phyloP scores from a whole-genome alignment of 2,329 filamentous ascomycete genomes.

The Cladosporium sp. region DNA sequence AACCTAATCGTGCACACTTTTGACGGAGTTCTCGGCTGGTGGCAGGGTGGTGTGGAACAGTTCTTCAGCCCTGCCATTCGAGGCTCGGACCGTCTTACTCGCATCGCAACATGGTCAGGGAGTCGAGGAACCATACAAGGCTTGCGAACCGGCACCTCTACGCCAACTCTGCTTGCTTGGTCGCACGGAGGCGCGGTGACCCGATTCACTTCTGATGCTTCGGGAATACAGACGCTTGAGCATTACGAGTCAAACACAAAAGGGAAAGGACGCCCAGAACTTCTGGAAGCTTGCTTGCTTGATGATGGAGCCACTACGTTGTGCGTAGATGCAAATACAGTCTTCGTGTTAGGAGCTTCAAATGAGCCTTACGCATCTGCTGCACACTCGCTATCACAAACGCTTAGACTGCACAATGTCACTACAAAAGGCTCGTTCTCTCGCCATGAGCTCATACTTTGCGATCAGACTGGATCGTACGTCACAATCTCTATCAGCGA shows the following conservation, averaged over 20 bases:
- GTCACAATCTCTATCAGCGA: not conserved
- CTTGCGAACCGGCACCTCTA: not conserved
- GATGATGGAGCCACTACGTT: not conserved
- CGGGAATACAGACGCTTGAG: not conserved
- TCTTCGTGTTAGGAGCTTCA: conserved; percentile 3
- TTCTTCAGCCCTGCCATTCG: conserved; percentile 68
- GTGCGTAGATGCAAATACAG: not conserved
- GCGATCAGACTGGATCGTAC: not conserved
- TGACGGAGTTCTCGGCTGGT: conserved; percentile 80
- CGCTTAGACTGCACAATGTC: not conserved
- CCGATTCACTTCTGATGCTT: not conserved
- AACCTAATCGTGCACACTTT: conserved; percentile 77
- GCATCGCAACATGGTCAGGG: conserved; percentile 10
- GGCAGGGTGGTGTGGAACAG: conserved; percentile 74
- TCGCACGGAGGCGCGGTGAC: not conserved
- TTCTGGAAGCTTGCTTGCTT: not conserved
- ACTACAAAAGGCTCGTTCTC: not conserved
- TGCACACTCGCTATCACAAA: not conserved
- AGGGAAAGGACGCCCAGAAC: not conserved
- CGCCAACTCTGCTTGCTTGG: conserved; percentile 1
- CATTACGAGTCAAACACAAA: not conserved
- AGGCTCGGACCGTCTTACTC: conserved; percentile 28
- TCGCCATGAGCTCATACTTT: not conserved
- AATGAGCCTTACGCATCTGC: not conserved
- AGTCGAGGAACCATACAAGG: not conserved